Conservation (phyloP, 805 yeast genomes). For the Tetrapisispora iriomotensis region DNA sequence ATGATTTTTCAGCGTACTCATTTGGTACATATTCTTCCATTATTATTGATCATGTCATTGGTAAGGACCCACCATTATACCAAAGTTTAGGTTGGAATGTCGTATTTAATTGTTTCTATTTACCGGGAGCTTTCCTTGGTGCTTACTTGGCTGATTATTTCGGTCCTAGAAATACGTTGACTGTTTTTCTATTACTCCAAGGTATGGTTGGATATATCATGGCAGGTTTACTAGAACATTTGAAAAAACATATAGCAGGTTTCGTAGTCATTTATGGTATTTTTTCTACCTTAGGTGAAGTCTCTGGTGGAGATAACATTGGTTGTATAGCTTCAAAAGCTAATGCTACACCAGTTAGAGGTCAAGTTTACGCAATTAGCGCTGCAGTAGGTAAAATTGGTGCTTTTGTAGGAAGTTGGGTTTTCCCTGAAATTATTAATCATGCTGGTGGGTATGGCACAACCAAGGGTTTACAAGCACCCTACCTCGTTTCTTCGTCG, state of each 20-base stretch:
- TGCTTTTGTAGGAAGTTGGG: slow-evolving; percentile 83
- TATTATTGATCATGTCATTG: slow-evolving; percentile 50
- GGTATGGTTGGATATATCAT: slow-evolving; percentile 73
- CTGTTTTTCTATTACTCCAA: slow-evolving; percentile 59
- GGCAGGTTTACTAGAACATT: slow-evolving; percentile 56
- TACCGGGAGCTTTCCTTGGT: slow-evolving; percentile 86
- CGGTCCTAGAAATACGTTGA: slow-evolving; percentile 82
- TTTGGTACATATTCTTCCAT: slow-evolving; percentile 76
- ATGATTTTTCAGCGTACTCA: slow-evolving; percentile 81
- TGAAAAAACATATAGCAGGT: slow-evolving; percentile 57
- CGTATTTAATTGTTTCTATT: slow-evolving; percentile 75
- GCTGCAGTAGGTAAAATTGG: slow-evolving; percentile 91
- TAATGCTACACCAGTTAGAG: slow-evolving; percentile 78
- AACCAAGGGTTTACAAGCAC: slow-evolving; percentile 41
- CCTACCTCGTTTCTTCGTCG: slow-evolving; percentile 74
- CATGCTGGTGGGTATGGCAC: slow-evolving; percentile 38
- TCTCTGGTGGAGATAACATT: slow-evolving; percentile 89
- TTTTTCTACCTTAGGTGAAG: slow-evolving; percentile 79
- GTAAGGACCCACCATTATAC: slow-evolving; percentile 51
- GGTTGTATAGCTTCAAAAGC: slow-evolving; percentile 85
- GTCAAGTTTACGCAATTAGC: slow-evolving; percentile 81
- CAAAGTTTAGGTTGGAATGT: slow-evolving; percentile 87
- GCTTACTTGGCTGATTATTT: slow-evolving; percentile 76
- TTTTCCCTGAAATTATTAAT: slow-evolving; percentile 70
- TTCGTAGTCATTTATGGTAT: slow-evolving; percentile 85